A percentile compares a stretch with the other conserved stretches of the same genome.
These are phyloP conservation scores for Mallotus nudiflorus DNA, from an alignment of 345 rosid genomes.

Conservation along the genomic window DNA sequence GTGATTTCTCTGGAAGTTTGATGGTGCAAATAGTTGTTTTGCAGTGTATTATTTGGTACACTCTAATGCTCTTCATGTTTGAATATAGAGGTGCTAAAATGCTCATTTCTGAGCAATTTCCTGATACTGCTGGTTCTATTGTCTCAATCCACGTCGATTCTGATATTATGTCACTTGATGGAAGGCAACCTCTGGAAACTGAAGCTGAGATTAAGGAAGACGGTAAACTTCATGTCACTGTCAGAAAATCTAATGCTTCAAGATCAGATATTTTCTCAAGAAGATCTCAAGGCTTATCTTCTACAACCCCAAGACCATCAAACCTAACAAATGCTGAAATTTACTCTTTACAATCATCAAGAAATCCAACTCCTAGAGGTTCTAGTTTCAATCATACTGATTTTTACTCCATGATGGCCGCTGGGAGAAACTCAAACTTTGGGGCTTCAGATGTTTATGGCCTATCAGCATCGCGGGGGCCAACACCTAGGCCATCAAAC, in stretches of 20 bases:
- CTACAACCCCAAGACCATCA: conserved; percentile 82
- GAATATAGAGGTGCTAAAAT: conserved; percentile 92
- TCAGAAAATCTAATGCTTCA: conserved; percentile 84
- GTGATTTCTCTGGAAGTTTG: conserved; percentile 58
- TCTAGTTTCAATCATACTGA: conserved; percentile 89
- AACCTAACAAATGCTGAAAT: conserved; percentile 94
- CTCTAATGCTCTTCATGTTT: conserved; percentile 78
- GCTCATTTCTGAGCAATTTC: conserved; percentile 90
- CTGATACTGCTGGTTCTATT: conserved; percentile 89
- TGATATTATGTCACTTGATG: conserved; percentile 83
- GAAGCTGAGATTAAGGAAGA: conserved; percentile 85
- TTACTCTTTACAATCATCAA: conserved; percentile 76
- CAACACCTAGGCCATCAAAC: conserved; percentile 83
- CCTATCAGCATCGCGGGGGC: conserved; percentile 61
- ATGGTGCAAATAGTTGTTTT: conserved; percentile 96
- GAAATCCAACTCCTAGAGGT: conserved; percentile 83
- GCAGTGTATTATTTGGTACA: conserved; percentile 97
- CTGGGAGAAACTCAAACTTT: conserved; percentile 76
- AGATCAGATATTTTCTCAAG: conserved; percentile 63
- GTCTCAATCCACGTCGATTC: conserved; percentile 90
- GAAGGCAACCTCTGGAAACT: conserved; percentile 72
- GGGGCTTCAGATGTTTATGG: conserved; percentile 71
- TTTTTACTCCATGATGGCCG: conserved; percentile 85
- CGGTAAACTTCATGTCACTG: conserved; percentile 87
- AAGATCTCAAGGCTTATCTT: conserved; percentile 53